These are phyloP conservation scores for Pontederia crassipes DNA, from an alignment of 176 grass and related monocot genomes.

Conservation along the genomic window DNA sequence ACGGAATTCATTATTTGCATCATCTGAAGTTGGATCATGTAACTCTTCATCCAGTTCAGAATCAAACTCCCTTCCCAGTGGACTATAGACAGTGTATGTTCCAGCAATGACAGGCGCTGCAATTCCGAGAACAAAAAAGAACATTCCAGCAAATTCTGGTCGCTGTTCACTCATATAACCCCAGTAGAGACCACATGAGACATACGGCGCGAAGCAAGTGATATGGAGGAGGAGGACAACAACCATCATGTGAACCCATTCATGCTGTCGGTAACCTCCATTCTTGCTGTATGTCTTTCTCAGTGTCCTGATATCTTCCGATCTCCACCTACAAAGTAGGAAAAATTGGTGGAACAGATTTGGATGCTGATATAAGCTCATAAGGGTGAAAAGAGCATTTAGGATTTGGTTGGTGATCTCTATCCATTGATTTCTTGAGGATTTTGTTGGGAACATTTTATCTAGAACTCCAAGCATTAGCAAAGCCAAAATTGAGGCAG, in stretches of 20 bases:
- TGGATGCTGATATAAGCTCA: slow-evolving; percentile 79
- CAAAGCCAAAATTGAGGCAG: slow-evolving; percentile 40
- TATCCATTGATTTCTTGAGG: slow-evolving; percentile 38
- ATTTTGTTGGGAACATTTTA: slow-evolving; percentile 26
- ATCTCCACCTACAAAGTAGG: slow-evolving; percentile 48
- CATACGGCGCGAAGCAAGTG: slow-evolving; percentile 49
- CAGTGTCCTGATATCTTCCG: slow-evolving; percentile 33
- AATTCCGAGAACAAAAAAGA: slow-evolving; percentile 37
- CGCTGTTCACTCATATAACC: slow-evolving; percentile 25
- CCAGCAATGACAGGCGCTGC: slow-evolving; percentile 38
- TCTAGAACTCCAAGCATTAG: slow-evolving; percentile 57
- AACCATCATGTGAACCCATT: slow-evolving; percentile 37
- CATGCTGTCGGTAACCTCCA: slow-evolving; percentile 10
- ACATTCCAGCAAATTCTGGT: slow-evolving; percentile 34
- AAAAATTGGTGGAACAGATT: slow-evolving; percentile 41
- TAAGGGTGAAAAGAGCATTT: slow-evolving; percentile 78
- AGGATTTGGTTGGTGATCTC: slow-evolving; percentile 76
- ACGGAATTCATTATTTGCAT: neutral
- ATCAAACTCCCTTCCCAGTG: slow-evolving; percentile 25
- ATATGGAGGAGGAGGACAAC: slow-evolving; percentile 57
- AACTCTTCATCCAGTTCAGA: slow-evolving; percentile 10
- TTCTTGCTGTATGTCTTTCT: slow-evolving; percentile 52
- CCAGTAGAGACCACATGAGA: slow-evolving; percentile 61
- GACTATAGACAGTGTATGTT: slow-evolving; percentile 42
- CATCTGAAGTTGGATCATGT: neutral